Percentiles rank a stretch among this genome's conserved stretches.
phyloP scores from a whole-genome alignment of 257 asterid species.

The Coffea eugenioides region DNA sequence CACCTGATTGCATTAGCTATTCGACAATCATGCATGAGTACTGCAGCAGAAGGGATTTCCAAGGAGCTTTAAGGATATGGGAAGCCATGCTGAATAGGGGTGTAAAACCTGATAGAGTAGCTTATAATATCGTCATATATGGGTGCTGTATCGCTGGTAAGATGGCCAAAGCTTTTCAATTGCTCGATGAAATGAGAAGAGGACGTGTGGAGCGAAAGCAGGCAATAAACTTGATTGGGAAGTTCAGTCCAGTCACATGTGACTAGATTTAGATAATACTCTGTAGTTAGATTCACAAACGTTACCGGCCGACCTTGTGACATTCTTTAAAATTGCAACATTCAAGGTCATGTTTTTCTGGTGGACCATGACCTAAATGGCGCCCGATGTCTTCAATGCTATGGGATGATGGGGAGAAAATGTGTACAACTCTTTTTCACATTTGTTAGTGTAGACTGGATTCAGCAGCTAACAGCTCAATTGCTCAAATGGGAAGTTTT shows the following conservation, averaged over 20 bases:
- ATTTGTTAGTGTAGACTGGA: not conserved
- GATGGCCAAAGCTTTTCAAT: conserved; percentile 51
- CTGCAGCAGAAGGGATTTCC: conserved; percentile 66
- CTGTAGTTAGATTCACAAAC: not conserved
- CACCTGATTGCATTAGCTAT: conserved; percentile 78
- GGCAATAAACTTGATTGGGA: conserved; percentile 29
- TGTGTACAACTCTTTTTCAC: not conserved
- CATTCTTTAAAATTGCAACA: not conserved
- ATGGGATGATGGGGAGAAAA: not conserved
- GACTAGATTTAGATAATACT: not conserved
- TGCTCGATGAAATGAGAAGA: conserved; percentile 60
- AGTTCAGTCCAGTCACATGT: conserved; percentile 15
- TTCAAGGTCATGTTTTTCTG: conserved; percentile 2
- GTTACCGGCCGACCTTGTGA: not conserved
- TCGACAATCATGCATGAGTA: conserved; percentile 57
- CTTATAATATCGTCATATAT: conserved; percentile 65
- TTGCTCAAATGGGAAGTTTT: not conserved
- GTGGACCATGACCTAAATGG: conserved; percentile 1
- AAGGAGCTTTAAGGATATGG: conserved; percentile 64
- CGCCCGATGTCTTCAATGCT: not conserved
- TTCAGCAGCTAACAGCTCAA: not conserved
- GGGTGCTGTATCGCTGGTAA: conserved; percentile 69
- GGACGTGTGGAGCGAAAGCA: conserved; percentile 59
- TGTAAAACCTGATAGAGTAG: conserved; percentile 71
- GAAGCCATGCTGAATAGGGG: conserved; percentile 57